These are phyloP conservation scores for Geoglossum cookeanum DNA, from an alignment of 2,329 filamentous ascomycete genomes.

Conservation along the genomic window DNA sequence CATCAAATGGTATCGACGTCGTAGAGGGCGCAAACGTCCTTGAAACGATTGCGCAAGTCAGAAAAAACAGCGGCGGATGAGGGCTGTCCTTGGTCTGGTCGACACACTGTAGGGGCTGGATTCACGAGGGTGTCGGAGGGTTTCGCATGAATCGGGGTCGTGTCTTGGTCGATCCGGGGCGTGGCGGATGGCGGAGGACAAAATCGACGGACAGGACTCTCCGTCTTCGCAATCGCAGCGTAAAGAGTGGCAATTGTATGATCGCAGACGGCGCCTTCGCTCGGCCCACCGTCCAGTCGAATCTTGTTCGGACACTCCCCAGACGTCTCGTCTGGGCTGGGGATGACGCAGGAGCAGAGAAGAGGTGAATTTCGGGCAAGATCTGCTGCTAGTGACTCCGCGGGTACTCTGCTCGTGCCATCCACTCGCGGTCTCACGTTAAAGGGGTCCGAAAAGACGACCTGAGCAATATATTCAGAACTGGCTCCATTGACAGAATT, in stretches of 20 bases:
- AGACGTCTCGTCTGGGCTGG: background rate
- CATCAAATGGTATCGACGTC: background rate
- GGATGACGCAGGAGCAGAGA: background rate
- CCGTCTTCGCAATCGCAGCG: background rate
- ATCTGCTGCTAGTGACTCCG: background rate
- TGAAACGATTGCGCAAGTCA: background rate
- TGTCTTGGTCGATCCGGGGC: background rate
- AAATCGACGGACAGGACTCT: background rate
- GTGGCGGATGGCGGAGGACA: background rate
- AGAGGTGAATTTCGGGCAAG: background rate
- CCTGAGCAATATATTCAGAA: background rate
- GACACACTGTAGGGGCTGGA: background rate
- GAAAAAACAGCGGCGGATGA: background rate
- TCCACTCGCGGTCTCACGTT: background rate
- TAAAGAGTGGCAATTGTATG: background rate
- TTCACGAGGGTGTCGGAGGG: background rate
- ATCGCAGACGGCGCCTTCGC: background rate
- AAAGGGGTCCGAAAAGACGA: background rate
- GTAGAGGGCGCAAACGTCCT: background rate
- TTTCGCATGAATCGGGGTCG: background rate
- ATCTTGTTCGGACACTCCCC: background rate
- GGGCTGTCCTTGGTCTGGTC: background rate
- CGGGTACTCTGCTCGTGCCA: background rate
- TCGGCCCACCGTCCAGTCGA: background rate
- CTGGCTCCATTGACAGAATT: background rate